A percentile compares a stretch with the other conserved stretches of the same genome.
Evolutionary conservation across 768 basidiomycete species (phyloP).

Genomic region (Lanmaoa pseudosensibilis): DNA sequence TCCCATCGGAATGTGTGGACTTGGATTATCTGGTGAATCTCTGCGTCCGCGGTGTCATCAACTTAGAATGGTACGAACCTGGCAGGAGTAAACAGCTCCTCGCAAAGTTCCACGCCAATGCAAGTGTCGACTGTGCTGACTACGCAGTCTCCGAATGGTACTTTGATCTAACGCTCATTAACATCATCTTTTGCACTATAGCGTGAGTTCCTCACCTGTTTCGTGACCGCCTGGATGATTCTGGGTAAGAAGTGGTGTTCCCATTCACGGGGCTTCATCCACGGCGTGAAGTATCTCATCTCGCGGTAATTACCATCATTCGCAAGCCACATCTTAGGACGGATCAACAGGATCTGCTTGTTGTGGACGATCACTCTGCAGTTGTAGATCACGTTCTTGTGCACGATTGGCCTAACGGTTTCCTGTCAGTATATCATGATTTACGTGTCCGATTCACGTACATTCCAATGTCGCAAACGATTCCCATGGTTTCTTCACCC

Average conservation of each 20-base stretch:
- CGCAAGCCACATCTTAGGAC: constrained; percentile 99
- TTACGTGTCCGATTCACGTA: constrained; percentile 36
- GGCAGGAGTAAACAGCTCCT: constrained; percentile 95
- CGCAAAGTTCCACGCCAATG: constrained; percentile 95
- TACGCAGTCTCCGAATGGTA: constrained; percentile 95
- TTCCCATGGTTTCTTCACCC: constrained; percentile 75
- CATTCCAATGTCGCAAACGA: constrained; percentile 98
- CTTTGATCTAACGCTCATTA: constrained; percentile 59
- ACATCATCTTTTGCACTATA: background rate
- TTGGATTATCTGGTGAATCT: constrained; percentile 32
- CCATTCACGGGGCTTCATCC: constrained; percentile 84
- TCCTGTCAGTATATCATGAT: background rate
- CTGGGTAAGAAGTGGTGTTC: constrained; percentile 93
- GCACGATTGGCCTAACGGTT: constrained; percentile 79
- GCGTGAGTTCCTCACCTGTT: constrained; percentile 56
- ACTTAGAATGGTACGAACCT: constrained; percentile 51
- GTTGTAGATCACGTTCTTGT: constrained; percentile 99
- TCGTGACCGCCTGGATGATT: constrained; percentile 84
- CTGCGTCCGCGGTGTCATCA: too few species aligned
- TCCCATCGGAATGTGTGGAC: constrained; percentile 97
- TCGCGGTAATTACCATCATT: constrained; percentile 98
- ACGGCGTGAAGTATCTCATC: constrained; percentile 89
- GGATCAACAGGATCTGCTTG: constrained; percentile 85
- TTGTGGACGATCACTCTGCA: constrained; percentile 89
- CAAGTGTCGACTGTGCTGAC: constrained; percentile 93